These are phyloP conservation scores for Chaetomium cochliodes DNA, from an alignment of 495 filamentous ascomycete species.

Conservation along the genomic window DNA sequence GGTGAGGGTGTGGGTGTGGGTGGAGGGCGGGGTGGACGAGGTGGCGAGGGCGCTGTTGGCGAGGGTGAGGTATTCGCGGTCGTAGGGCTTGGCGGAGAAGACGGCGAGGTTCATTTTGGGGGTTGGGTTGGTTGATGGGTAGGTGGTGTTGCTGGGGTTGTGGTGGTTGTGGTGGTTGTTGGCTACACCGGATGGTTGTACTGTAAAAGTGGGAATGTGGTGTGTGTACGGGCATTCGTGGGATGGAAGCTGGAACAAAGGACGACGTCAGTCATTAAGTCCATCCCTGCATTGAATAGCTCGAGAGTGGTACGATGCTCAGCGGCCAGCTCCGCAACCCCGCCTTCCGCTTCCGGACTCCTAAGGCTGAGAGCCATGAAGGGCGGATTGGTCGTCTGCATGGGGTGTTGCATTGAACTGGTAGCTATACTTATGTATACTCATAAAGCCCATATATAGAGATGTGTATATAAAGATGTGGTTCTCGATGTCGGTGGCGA, in stretches of 20 bases:
- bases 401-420: neutral
- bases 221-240: too few species aligned
- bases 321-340: neutral
- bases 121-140: neutral
- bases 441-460: too few species aligned
- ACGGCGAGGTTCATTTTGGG: conserved; percentile 56
- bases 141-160: neutral
- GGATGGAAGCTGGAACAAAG: too few species aligned
- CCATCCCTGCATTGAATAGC: too few species aligned
- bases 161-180: neutral
- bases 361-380: neutral
- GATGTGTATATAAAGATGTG: too few species aligned
- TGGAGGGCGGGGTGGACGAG: conserved; percentile 22
- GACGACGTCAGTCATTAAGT: too few species aligned
- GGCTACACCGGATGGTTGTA: too few species aligned
- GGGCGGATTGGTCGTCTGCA: neutral
- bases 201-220: too few species aligned
- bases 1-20: conserved; percentile 40
- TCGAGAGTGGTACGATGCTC: neutral
- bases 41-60: conserved; percentile 27
- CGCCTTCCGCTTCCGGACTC: neutral
- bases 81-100: conserved; percentile 64
- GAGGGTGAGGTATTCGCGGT: conserved; percentile 50
- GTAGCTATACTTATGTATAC: neutral
- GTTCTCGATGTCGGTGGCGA: conserved; percentile 85